Evolutionary conservation across 2,329 filamentous ascomycete genomes (phyloP).

Genomic region (Sporothrix sp.): DNA sequence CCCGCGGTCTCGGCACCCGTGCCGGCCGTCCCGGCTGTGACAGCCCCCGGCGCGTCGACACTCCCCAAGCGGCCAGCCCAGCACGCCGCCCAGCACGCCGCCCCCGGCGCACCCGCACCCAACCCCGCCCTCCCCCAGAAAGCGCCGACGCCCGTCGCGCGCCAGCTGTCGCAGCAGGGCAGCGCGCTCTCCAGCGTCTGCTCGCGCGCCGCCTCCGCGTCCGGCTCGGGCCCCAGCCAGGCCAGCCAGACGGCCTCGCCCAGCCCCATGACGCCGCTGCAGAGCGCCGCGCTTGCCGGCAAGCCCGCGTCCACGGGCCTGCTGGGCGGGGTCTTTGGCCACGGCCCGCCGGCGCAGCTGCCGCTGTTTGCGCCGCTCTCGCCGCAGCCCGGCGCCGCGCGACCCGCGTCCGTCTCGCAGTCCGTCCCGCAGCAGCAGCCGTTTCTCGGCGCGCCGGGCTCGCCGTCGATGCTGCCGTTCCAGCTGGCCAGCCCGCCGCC

Average conservation of each 20-base stretch:
- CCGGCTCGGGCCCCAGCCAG: slow-evolving; percentile 51
- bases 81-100: background rate
- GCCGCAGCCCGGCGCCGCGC: slow-evolving; percentile 47
- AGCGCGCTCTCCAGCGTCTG: too few species aligned
- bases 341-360: background rate
- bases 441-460: background rate
- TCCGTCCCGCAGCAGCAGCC: background rate
- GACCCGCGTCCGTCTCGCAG: slow-evolving; percentile 26
- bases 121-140: slow-evolving; percentile 42
- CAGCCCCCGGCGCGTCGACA: too few species aligned
- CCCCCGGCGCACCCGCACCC: background rate
- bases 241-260: slow-evolving; percentile 49
- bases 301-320: background rate
- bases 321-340: slow-evolving; percentile 1
- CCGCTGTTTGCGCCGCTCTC: slow-evolving; percentile 46
- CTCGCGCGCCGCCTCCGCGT: background rate
- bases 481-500: too few species aligned
- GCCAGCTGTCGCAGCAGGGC: slow-evolving; percentile 72
- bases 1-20: too few species aligned
- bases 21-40: background rate
- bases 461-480: background rate
- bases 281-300: slow-evolving; percentile 31
- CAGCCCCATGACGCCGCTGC: slow-evolving; percentile 47
- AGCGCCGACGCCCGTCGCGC: slow-evolving; percentile 65
- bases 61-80: too few species aligned